phyloP scores from a whole-genome alignment of 768 basidiomycete species.

The Xerocomellus amylosporus region DNA sequence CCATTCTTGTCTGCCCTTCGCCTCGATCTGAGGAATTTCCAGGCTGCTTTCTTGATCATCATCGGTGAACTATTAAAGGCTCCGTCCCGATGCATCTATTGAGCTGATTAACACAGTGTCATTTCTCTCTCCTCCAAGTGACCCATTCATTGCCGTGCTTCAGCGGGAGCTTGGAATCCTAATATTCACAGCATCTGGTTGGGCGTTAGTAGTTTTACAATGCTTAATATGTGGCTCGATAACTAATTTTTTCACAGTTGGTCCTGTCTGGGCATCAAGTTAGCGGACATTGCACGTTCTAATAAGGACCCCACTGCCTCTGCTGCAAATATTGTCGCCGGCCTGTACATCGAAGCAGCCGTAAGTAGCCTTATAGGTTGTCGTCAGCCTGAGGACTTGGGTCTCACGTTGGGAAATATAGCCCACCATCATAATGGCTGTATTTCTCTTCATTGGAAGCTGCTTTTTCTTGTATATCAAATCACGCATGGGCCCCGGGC shows the following conservation, averaged over 20 bases:
- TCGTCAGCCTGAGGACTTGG: neutral
- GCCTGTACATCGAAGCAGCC: conserved; percentile 53
- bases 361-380: conserved; percentile 23
- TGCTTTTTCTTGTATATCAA: conserved; percentile 57
- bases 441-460: conserved; percentile 64
- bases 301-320: conserved; percentile 40
- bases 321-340: conserved; percentile 41
- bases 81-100: neutral
- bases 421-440: conserved; percentile 56
- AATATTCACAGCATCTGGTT: conserved; percentile 45
- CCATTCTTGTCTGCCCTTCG: neutral
- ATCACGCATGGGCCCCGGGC: conserved; percentile 60
- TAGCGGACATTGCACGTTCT: conserved; percentile 56
- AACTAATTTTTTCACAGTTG: conserved; percentile 43
- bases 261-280: conserved; percentile 60
- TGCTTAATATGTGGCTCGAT: neutral
- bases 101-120: conserved; percentile 40
- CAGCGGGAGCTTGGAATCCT: conserved; percentile 63
- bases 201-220: conserved; percentile 51
- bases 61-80: conserved; percentile 42
- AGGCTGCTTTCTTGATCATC: conserved; percentile 66
- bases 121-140: conserved; percentile 63
- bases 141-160: conserved; percentile 64
- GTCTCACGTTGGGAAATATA: conserved; percentile 20
- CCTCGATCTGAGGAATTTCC: conserved; percentile 1